Base-by-base conservation (phyloP, 495 filamentous ascomycete species). In the Durotheca rogersii region DNA sequence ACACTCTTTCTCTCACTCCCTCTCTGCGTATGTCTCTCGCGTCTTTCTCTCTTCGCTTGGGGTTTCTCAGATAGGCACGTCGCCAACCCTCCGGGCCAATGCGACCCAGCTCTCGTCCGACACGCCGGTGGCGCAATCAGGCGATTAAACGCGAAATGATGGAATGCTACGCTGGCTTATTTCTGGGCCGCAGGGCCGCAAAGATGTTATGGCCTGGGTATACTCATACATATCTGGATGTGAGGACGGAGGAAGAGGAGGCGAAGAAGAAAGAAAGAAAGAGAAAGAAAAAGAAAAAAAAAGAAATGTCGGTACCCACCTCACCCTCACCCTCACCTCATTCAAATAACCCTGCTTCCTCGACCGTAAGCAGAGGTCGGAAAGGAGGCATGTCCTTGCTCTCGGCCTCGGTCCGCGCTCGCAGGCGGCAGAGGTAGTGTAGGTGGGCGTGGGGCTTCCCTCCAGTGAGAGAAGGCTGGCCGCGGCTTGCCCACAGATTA, bases 111-210 rank as follows among this genome's bases (percentile, higher is more conserved):
- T 20, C 7, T 6, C 29, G 23, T 19, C 33, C 37, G 37, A 30
- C 43, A 43, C 46, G 41, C 31, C 45, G 46, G 43, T 44, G 29
- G 21, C 55, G 47, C 35, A 59, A 53, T 20, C 52, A 43, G 47
- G 20, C 29, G 18, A 50, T 34, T 41, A 20, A 51, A 48, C 41
- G 40, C 56, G 48, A 65, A 56, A 65, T 65, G 62, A 62, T 38
- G 38, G 36, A n/a, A 62, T 65, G 20, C 62, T 48, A 65, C 62
- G 21, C 46, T 65, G 39, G 9, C n/a, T 39, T 47, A 51, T 44
- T 54, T 30, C 58, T 47, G 58, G 58, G 62, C 62, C 62, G 35
- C 58, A 51, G 58, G 58, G 62, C 62, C 62, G 41, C 58, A 39
- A 60, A 49, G 14, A 18, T 41, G 37, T 46, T 39, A 38, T 16